Conservation (phyloP, 2,329 filamentous ascomycete species). For the Lomentospora prolificans region DNA sequence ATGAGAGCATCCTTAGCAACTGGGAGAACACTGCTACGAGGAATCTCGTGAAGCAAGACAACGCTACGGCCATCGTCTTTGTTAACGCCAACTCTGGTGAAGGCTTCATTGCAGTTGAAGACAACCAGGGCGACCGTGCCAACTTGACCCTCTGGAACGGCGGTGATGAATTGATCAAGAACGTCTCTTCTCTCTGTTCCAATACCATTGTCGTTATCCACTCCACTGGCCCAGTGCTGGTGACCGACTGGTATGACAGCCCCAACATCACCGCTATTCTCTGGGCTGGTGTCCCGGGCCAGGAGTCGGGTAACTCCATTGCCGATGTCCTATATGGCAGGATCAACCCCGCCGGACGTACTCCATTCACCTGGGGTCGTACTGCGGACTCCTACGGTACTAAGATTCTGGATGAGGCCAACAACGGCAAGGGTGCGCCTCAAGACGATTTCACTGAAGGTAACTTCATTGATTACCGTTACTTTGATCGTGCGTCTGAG, state of each 20-base stretch:
- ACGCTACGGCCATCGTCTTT: slow-evolving; percentile 72
- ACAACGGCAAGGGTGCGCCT: slow-evolving; percentile 55
- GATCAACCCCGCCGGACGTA: slow-evolving; percentile 65
- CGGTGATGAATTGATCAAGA: slow-evolving; percentile 72
- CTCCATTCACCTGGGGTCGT: slow-evolving; percentile 71
- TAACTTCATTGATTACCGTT: slow-evolving; percentile 61
- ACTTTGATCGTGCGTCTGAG: slow-evolving; percentile 54
- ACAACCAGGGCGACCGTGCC: slow-evolving; percentile 79
- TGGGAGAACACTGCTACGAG: slow-evolving; percentile 52
- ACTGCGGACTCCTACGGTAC: slow-evolving; percentile 58
- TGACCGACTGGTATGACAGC: slow-evolving; percentile 65
- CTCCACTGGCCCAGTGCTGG: slow-evolving; percentile 67
- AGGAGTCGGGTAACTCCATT: slow-evolving; percentile 73
- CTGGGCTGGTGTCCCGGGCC: slow-evolving; percentile 72
- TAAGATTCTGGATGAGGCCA: slow-evolving; percentile 57
- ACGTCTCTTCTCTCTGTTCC: slow-evolving; percentile 65
- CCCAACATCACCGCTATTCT: slow-evolving; percentile 76
- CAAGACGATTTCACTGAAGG: slow-evolving; percentile 70
- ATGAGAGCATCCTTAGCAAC: slow-evolving; percentile 60
- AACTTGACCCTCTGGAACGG: slow-evolving; percentile 85
- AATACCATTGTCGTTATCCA: slow-evolving; percentile 93
- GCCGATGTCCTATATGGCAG: slow-evolving; percentile 76
- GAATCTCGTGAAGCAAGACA: slow-evolving; percentile 48
- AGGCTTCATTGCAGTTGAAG: slow-evolving; percentile 73
- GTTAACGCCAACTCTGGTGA: slow-evolving; percentile 83